A percentile compares a stretch with the other conserved stretches of the same genome.
phyloP scores from a whole-genome alignment of 2,329 filamentous ascomycete species.

The Clarireedia homoeocarpa region DNA sequence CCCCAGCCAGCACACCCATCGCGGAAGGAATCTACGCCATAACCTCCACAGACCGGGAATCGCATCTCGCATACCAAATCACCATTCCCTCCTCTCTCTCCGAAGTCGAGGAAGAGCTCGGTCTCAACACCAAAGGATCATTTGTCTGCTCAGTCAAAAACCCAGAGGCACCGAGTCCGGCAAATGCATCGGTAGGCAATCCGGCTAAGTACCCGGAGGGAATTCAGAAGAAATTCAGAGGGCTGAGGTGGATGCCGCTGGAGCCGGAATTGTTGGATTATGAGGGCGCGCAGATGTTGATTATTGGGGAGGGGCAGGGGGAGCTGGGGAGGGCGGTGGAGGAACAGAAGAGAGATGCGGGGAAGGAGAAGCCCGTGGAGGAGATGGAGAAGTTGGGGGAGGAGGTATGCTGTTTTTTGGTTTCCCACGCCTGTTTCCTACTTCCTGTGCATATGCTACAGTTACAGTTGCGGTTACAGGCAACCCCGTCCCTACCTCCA shows the following conservation, averaged over 20 bases:
- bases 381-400: constrained; percentile 68
- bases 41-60: constrained; percentile 60
- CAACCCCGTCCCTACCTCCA: no score
- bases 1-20: constrained; percentile 63
- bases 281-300: constrained; percentile 65
- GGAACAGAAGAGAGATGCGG: constrained; percentile 43
- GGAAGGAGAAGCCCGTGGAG: constrained; percentile 57
- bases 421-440: background rate
- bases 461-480: no score
- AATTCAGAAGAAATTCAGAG: constrained; percentile 64
- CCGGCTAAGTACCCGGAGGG: constrained; percentile 63
- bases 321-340: constrained; percentile 50
- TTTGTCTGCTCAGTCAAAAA: constrained; percentile 79
- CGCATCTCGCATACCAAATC: constrained; percentile 72
- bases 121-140: constrained; percentile 62
- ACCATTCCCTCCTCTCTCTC: constrained; percentile 64
- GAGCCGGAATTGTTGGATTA: constrained; percentile 69
- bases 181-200: constrained; percentile 54
- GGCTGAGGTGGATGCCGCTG: constrained; percentile 66
- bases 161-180: constrained; percentile 59
- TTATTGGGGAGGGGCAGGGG: constrained; percentile 62
- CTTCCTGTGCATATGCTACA: no score
- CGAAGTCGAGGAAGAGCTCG: constrained; percentile 68
- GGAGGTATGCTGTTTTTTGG: constrained; percentile 44
- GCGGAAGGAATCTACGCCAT: constrained; percentile 83